These are phyloP conservation scores for Alternaria brassicae DNA, from an alignment of 2,329 filamentous ascomycete species.

Conservation along the genomic window DNA sequence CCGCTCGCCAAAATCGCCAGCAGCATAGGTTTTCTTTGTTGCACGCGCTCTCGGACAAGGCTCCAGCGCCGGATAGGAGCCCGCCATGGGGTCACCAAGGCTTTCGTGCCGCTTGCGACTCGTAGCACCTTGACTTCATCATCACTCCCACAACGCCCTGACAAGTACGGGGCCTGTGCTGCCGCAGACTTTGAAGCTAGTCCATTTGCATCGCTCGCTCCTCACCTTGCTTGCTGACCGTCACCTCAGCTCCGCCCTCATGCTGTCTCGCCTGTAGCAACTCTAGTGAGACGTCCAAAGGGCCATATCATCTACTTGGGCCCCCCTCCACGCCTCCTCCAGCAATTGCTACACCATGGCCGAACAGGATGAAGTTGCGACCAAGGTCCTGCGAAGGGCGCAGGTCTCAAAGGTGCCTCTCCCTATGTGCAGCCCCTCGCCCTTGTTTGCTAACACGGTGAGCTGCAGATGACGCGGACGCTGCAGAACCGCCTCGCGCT, in stretches of 20 bases:
- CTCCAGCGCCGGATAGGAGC: constrained; percentile 28
- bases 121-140: constrained; percentile 13
- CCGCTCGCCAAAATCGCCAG: constrained; percentile 21
- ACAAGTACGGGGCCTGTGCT: constrained; percentile 37
- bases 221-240: constrained; percentile 38
- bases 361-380: constrained; percentile 51
- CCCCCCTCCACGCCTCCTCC: constrained; percentile 2
- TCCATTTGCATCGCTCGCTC: constrained; percentile 31
- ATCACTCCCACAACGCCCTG: constrained; percentile 18
- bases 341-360: constrained; percentile 39
- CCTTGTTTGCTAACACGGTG: constrained; percentile 34
- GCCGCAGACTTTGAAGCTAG: constrained; percentile 29
- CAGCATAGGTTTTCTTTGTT: constrained; percentile 21
- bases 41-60: constrained; percentile 23
- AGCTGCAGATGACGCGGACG: constrained; percentile 81
- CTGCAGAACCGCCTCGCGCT: constrained; percentile 93
- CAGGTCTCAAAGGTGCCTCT: constrained; percentile 53
- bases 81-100: constrained; percentile 16
- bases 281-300: constrained; percentile 37
- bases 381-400: constrained; percentile 53
- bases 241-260: constrained; percentile 39
- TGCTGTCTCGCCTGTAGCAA: constrained; percentile 36
- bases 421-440: constrained; percentile 21
- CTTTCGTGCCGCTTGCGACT: constrained; percentile 12
- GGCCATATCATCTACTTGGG: constrained; percentile 25